Evolutionary conservation across 1,139 yeast species (phyloP), one percentile per base, ranked within the genome.

Genomic region (Diutina siamensis): DNA sequence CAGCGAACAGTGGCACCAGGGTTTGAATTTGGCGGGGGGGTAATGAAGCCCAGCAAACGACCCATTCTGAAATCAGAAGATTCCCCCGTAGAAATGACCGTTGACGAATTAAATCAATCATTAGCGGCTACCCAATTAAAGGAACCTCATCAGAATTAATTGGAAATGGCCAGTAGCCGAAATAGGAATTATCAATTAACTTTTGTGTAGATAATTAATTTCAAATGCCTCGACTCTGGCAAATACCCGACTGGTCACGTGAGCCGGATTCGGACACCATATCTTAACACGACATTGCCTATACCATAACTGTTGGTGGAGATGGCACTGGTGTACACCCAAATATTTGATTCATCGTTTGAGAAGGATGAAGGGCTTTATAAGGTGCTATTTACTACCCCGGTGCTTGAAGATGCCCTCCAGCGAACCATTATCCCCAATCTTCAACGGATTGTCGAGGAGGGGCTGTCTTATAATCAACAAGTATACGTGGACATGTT

Each of bases 341-440:
- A 58, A 33, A 51, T 65, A 42, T 65, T 65, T 50, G 51, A 57
- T 46, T 48, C 50, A 4, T 51, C 48, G 5, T 46, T 47, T 13
- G 45, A 48, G 18, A 60, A 60, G 36, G 62, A 59, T 44, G 53
- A 47, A 17, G 57, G 53, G 13, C 63, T 55, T 46, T 64, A 55
- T 50, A 51, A 53, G 35, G 50, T 54, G 3, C 48, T 65, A 10
- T 65, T 54, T 54, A 59, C 62, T 10, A 56, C 62, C 1, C 61
- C 64, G 1, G 55, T 63, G 13, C 60, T 60, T 46, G 44, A 49
- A n/a, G 55, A 54, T 21, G 62, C 64, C 1, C 52, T 66, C 21
- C 49, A 51, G 40, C 56, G 64, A 4, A 53, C 55, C 3, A 48
- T 65, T 20, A 55, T 50, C 13, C 56, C 61, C 46, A 62, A 64